Evolutionary conservation across 495 filamentous ascomycete species (phyloP).

Genomic region (Penicillium argentinense): DNA sequence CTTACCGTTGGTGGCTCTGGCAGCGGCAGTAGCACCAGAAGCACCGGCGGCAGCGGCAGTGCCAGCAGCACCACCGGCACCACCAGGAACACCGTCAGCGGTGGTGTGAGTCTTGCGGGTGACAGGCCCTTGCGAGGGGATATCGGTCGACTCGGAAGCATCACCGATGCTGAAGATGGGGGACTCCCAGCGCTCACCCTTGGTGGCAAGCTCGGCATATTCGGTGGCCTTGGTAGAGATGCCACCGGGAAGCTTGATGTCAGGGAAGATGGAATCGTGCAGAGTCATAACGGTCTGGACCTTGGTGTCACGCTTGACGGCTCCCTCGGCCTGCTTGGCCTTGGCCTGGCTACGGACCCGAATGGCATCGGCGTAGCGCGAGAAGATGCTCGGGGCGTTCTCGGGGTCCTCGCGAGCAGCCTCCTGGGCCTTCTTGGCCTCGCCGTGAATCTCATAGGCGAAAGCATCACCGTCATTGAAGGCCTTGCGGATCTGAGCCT

Average conservation of each 20-base stretch:
- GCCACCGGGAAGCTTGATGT: conserved; percentile 84
- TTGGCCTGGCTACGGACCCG: conserved; percentile 72
- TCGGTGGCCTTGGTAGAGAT: conserved; percentile 94
- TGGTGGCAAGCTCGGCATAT: conserved; percentile 81
- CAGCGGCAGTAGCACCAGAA: conserved; percentile 9
- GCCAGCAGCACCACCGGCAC: conserved; percentile 6
- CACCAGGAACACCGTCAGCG: conserved; percentile 14
- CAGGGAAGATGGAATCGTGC: conserved; percentile 86
- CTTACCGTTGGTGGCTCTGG: conserved; percentile 19
- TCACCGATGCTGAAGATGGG: conserved; percentile 88
- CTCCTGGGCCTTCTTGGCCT: conserved; percentile 70
- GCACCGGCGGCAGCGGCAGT: conserved; percentile 15
- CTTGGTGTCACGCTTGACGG: conserved; percentile 67
- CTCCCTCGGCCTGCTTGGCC: conserved; percentile 67
- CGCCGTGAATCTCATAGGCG: conserved; percentile 72
- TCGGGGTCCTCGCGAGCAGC: conserved; percentile 70
- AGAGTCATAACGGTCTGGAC: conserved; percentile 75
- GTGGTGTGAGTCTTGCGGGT: conserved; percentile 64
- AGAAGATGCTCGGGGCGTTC: conserved; percentile 81
- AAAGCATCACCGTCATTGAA: conserved; percentile 70
- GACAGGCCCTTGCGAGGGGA: conserved; percentile 63
- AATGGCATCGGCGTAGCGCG: conserved; percentile 72
- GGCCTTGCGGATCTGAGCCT: conserved; percentile 81
- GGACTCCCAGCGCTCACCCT: conserved; percentile 92
- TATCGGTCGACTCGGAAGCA: conserved; percentile 67